Percentiles rank a stretch among this genome's conserved stretches.
phyloP scores from a whole-genome alignment of 2,329 filamentous ascomycete species.

The Didymella glomerata region DNA sequence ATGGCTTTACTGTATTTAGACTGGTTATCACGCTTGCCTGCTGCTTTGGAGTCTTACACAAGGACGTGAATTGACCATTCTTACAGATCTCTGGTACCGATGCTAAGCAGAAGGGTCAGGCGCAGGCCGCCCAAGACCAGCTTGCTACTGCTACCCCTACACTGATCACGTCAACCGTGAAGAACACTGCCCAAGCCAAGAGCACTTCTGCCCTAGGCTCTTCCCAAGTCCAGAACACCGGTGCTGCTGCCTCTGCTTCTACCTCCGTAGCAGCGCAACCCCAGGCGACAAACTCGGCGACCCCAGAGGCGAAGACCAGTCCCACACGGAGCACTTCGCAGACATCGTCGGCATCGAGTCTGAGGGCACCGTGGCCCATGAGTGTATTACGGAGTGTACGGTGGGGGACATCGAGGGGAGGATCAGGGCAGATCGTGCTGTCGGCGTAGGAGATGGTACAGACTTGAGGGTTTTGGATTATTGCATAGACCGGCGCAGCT shows the following conservation, averaged over 20 bases:
- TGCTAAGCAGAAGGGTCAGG: not conserved
- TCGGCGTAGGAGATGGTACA: not conserved
- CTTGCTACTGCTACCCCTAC: not conserved
- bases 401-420: not conserved
- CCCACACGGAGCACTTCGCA: constrained; percentile 3
- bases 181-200: constrained; percentile 1
- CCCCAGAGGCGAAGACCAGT: not conserved
- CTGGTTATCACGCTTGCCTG: not conserved
- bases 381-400: not conserved
- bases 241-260: not conserved
- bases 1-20: constrained; percentile 3
- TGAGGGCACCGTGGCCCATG: constrained; percentile 5
- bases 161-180: not conserved
- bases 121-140: constrained; percentile 7
- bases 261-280: not conserved
- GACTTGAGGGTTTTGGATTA: not conserved
- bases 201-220: not conserved
- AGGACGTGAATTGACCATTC: constrained; percentile 7
- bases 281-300: constrained; percentile 3
- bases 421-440: not conserved
- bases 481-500: not conserved
- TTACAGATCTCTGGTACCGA: constrained; percentile 9
- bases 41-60: not conserved
- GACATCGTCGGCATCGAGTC: constrained; percentile 7
- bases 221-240: not conserved